phyloP scores from a whole-genome alignment of 192 early-diverging fungal species.

The Allomyces macrogynus region DNA sequence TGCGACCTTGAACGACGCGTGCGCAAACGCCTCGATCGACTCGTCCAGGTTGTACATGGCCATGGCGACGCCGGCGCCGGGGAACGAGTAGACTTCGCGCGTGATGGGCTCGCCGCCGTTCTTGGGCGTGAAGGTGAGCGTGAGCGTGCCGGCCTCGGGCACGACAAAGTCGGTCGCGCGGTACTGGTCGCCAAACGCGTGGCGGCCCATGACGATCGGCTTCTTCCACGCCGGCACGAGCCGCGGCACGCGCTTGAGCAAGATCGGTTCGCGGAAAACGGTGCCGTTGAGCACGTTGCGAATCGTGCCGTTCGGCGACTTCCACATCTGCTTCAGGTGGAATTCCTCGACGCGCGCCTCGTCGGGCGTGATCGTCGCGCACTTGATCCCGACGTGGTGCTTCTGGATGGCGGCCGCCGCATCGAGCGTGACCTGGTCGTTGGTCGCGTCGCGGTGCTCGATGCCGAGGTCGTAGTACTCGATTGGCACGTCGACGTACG shows the following conservation, averaged over 20 bases:
- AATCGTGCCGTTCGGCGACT: slow-evolving; percentile 90
- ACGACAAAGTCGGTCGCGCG: slow-evolving; percentile 88
- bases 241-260: slow-evolving; percentile 75
- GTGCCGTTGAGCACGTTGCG: slow-evolving; percentile 92
- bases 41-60: slow-evolving; percentile 89
- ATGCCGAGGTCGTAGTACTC: slow-evolving; percentile 93
- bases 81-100: slow-evolving; percentile 63
- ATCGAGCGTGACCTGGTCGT: slow-evolving; percentile 84
- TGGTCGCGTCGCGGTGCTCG: slow-evolving; percentile 75
- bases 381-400: slow-evolving; percentile 97
- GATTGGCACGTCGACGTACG: slow-evolving; percentile 76
- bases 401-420: slow-evolving; percentile 91
- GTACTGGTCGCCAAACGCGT: slow-evolving; percentile 98
- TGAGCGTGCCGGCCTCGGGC: slow-evolving; percentile 69
- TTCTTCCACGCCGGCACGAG: slow-evolving; percentile 85
- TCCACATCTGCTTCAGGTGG: slow-evolving; percentile 94
- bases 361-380: slow-evolving; percentile 96
- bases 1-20: slow-evolving; percentile 83
- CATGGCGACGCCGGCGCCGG: slow-evolving; percentile 69
- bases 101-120: slow-evolving; percentile 41
- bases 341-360: slow-evolving; percentile 86
- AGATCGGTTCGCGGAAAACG: slow-evolving; percentile 93
- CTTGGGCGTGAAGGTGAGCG: slow-evolving; percentile 72
- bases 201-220: slow-evolving; percentile 88
- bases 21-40: slow-evolving; percentile 82